These are phyloP conservation scores for Erysimum pusillum DNA, from an alignment of 441 rosid genomes.

Conservation along the genomic window DNA sequence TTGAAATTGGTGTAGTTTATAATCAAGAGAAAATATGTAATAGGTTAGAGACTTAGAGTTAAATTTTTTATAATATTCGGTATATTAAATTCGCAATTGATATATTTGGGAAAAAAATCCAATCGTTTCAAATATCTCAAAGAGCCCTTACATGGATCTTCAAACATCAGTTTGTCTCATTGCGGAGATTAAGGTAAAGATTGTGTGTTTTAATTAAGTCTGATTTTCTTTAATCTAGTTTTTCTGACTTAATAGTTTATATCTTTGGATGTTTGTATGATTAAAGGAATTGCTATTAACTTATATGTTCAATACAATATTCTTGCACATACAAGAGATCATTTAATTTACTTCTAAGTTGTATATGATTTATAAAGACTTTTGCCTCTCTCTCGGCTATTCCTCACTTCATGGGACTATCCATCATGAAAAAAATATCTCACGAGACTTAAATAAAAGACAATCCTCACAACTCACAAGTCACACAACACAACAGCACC, in stretches of 20 bases:
- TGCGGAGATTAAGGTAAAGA: neutral
- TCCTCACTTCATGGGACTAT: neutral
- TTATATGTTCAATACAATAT: neutral
- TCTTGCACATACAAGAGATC: neutral
- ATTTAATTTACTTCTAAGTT: neutral
- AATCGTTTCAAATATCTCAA: neutral
- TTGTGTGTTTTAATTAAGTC: neutral
- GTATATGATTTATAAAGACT: neutral
- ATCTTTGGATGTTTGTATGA: no score
- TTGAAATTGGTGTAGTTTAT: neutral
- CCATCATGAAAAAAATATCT: neutral
- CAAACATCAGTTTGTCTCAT: neutral
- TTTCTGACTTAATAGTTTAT: neutral
- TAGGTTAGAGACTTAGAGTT: slow-evolving; percentile 6
- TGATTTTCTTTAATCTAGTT: neutral
- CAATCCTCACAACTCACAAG: no score
- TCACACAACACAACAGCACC: no score
- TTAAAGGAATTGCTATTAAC: no score
- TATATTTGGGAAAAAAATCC: neutral
- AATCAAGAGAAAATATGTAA: neutral
- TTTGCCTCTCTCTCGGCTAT: neutral
- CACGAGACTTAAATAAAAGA: neutral
- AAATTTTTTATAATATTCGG: neutral
- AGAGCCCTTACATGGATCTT: slow-evolving; percentile 8
- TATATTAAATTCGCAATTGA: neutral